Percentiles rank a stretch among this genome's conserved stretches.
Evolutionary conservation across 2,329 filamentous ascomycete species (phyloP).

Genomic region (Fusarium torulosum): DNA sequence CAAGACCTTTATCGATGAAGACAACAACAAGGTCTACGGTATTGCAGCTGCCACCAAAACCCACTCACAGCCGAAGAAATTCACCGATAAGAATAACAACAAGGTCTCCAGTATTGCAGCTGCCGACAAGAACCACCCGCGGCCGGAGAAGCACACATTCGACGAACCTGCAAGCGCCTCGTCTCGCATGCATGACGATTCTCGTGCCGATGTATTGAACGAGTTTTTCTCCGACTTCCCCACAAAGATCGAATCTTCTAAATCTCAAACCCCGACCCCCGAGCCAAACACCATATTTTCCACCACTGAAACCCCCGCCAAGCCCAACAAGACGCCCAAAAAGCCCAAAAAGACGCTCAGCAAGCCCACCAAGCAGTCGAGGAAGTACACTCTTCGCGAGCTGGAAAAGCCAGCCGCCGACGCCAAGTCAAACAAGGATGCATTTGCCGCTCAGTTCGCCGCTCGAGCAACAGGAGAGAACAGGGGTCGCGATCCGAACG

Average conservation of each 20-base stretch:
- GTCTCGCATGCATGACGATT: neutral
- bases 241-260: neutral
- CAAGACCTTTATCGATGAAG: neutral
- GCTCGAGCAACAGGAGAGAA: conserved; percentile 5
- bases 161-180: neutral
- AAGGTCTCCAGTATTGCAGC: neutral
- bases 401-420: conserved; percentile 1
- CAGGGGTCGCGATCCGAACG: neutral
- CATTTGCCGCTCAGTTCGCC: conserved; percentile 18
- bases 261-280: neutral
- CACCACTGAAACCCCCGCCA: neutral
- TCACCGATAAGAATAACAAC: neutral
- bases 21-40: neutral
- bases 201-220: neutral
- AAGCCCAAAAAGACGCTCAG: neutral
- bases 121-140: neutral
- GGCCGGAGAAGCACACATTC: neutral
- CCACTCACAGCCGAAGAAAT: neutral
- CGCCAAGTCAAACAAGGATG: neutral
- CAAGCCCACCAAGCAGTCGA: conserved; percentile 1
- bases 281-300: neutral
- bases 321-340: neutral
- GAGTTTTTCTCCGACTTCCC: neutral
- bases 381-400: conserved; percentile 1
- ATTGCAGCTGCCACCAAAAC: neutral